Evolutionary conservation across 345 rosid species (phyloP).

Genomic region (Heritiera fomes): DNA sequence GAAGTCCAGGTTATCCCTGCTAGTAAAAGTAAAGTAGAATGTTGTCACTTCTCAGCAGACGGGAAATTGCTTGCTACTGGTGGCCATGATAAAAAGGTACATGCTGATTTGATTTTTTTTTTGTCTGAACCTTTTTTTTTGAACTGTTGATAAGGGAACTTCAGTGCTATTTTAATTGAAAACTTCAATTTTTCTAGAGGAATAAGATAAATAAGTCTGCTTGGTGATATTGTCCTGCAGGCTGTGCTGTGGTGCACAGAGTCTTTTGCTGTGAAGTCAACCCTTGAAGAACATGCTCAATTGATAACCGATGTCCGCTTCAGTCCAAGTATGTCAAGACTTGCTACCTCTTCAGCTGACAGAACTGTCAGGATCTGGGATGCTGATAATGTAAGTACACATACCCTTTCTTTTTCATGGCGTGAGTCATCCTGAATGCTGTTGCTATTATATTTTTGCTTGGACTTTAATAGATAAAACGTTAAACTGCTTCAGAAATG

Average conservation of each 20-base stretch:
- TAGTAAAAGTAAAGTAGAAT: constrained; percentile 49
- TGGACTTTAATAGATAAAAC: neutral
- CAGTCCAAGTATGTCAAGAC: constrained; percentile 56
- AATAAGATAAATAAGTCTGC: neutral
- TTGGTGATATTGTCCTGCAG: constrained; percentile 35
- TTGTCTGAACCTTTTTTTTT: neutral
- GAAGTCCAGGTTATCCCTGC: constrained; percentile 46
- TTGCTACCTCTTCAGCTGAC: constrained; percentile 74
- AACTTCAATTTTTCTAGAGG: neutral
- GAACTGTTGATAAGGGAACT: neutral
- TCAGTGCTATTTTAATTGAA: constrained; percentile 4
- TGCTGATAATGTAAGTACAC: constrained; percentile 52
- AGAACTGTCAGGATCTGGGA: constrained; percentile 75
- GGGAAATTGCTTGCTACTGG: constrained; percentile 76
- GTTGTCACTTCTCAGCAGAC: constrained; percentile 70
- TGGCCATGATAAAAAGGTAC: constrained; percentile 66
- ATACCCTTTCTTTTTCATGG: neutral
- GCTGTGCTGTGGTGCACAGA: constrained; percentile 65
- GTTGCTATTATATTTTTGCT: constrained; percentile 15
- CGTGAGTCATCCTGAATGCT: neutral
- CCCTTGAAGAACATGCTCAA: constrained; percentile 61
- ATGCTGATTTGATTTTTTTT: neutral
- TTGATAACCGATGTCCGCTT: constrained; percentile 72
- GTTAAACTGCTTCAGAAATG: neutral
- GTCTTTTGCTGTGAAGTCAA: constrained; percentile 45